Conservation (phyloP, 768 basidiomycete genomes). For the Mycena galopus region DNA sequence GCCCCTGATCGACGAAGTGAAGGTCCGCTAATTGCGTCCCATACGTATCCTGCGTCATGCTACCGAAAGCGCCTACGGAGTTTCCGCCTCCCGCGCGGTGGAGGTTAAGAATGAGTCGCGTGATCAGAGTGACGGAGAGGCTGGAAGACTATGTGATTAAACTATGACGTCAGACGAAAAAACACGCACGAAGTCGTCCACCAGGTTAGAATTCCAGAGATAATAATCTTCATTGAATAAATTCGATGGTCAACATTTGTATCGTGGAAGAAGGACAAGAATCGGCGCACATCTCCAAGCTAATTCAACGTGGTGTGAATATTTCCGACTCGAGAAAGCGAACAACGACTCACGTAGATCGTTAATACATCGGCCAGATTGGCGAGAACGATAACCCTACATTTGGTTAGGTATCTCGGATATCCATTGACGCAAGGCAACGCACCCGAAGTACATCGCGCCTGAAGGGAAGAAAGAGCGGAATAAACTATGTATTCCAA, state of each 20-base stretch:
- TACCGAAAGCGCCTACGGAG: no score
- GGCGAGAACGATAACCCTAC: constrained; percentile 31
- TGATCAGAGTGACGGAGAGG: constrained; percentile 19
- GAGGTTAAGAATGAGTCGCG: constrained; percentile 15
- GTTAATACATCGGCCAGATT: constrained; percentile 30
- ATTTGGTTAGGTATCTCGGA: not conserved
- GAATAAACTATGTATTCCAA: not conserved
- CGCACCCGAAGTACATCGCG: constrained; percentile 34
- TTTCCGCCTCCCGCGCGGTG: constrained; percentile 2
- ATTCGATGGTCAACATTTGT: not conserved
- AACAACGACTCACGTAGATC: constrained; percentile 16
- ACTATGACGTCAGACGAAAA: not conserved
- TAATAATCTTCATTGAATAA: constrained; percentile 15
- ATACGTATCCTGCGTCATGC: not conserved
- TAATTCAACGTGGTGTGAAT: not conserved
- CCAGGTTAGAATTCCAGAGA: constrained; percentile 30
- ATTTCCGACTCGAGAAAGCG: not conserved
- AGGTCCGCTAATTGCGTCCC: constrained; percentile 6
- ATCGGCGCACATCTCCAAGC: constrained; percentile 1
- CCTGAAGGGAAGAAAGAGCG: not conserved
- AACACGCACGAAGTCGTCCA: constrained; percentile 29
- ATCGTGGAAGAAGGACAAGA: not conserved
- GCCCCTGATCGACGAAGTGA: constrained; percentile 22
- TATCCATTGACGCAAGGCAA: not conserved
- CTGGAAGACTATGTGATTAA: not conserved